phyloP scores from a whole-genome alignment of 1,284 basidiomycete species.

The Chalciporus sp. region DNA sequence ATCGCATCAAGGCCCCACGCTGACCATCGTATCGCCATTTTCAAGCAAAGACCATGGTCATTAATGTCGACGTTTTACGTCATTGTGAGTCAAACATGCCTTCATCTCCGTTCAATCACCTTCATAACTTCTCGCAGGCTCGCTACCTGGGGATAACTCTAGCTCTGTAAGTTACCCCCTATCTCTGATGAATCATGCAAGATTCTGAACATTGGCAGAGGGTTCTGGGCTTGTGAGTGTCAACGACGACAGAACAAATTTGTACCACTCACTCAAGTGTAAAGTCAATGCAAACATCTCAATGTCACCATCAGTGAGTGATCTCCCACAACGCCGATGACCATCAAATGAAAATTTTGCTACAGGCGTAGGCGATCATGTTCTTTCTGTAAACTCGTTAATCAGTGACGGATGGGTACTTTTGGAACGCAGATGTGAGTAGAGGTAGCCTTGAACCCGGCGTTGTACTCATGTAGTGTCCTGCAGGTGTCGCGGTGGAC shows the following conservation, averaged over 20 bases:
- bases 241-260: neutral
- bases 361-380: constrained; percentile 9
- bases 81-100: constrained; percentile 7
- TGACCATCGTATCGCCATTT: neutral
- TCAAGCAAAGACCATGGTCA: constrained; percentile 14
- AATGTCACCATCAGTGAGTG: constrained; percentile 13
- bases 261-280: neutral
- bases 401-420: neutral
- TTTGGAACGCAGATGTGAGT: constrained; percentile 17
- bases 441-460: no score
- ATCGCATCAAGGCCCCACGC: neutral
- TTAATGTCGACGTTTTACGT: constrained; percentile 22
- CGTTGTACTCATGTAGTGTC: neutral
- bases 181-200: neutral
- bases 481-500: constrained; percentile 13
- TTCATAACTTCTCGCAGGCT: constrained; percentile 1
- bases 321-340: neutral
- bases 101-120: neutral
- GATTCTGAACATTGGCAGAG: constrained; percentile 7
- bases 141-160: constrained; percentile 20
- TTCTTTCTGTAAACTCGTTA: neutral
- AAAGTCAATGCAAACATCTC: constrained; percentile 21
- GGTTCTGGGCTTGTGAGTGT: constrained; percentile 19
- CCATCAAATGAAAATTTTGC: neutral
- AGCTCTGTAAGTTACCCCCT: constrained; percentile 11